These are phyloP conservation scores for Claviceps humidiphila DNA, from an alignment of 2,329 filamentous ascomycete species.

Conservation along the genomic window DNA sequence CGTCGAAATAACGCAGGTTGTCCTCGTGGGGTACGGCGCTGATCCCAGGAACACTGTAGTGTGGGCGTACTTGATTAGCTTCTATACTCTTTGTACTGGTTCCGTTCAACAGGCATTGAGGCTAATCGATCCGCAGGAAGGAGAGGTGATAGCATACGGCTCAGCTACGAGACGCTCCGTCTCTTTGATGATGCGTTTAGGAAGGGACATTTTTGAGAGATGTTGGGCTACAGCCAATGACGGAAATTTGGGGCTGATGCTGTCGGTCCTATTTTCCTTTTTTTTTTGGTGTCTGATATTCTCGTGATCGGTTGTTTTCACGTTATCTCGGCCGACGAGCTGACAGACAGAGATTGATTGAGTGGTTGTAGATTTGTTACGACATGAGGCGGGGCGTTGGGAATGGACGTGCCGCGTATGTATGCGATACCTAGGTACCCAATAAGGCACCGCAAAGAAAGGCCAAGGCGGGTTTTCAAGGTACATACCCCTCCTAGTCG, in stretches of 20 bases:
- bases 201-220: slow-evolving; percentile 50
- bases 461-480: not conserved
- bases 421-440: slow-evolving; percentile 4
- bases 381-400: slow-evolving; percentile 7
- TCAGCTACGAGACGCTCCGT: slow-evolving; percentile 94
- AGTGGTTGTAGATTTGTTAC: not conserved
- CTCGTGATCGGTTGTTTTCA: not conserved
- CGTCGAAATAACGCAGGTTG: slow-evolving; percentile 96
- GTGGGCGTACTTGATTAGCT: not conserved
- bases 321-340: not conserved
- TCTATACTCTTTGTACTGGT: not conserved
- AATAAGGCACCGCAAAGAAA: not conserved
- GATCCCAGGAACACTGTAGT: slow-evolving; percentile 76
- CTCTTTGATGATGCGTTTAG: slow-evolving; percentile 97
- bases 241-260: not conserved
- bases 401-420: slow-evolving; percentile 2
- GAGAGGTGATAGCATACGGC: slow-evolving; percentile 50
- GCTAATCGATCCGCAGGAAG: slow-evolving; percentile 3
- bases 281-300: not conserved
- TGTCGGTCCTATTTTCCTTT: not conserved
- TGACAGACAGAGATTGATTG: not conserved
- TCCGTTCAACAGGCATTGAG: not conserved
- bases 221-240: not conserved
- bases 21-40: slow-evolving; percentile 92
- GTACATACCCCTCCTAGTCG: not conserved